Evolutionary conservation across 106 monocot genomes (phyloP), one percentile per base, ranked within the genome.

Genomic region (Platanthera guangdongensis): DNA sequence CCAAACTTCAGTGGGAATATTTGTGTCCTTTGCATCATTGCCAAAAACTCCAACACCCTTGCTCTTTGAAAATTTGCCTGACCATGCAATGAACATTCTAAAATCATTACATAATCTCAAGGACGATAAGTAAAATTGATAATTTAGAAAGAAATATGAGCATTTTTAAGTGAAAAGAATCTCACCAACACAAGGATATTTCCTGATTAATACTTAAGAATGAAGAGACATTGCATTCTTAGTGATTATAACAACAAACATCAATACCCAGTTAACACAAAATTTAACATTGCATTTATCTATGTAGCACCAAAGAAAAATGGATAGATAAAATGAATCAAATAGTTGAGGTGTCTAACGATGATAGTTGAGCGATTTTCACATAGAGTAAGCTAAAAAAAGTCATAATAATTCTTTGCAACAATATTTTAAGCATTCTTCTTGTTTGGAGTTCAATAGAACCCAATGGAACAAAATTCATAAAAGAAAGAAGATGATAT

Each of bases 21-120:
- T 83, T 73, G 96, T 91, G 70, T 86, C 89, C 65, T 97, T 93
- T 46, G 93, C 96, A 73, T 93, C 96, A 81, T 93, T 93, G 55
- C 96, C 96, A 93, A 97, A 97, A 59, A 97, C 89, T 59, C 96
- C 96, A 78, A 93, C 78, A 63, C 96, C 96, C 51, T 97, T 93
- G 57, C 93, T 97, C 80, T 97, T 97, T 2, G 96, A 97, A 47
- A 97, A 97, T 64, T 97, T 97, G 63, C 96, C 96, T 97, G 81
- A 57, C 83, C 13, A 76, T 32, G 45, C 73, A 16, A 74, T 18
- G 48, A 74, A 71, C 30, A 70, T 1, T 70, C 47, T 16, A 48
- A 39, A 39, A 10, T 8, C 32, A 63, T 21, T 7, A 8, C 22
- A 63, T 25, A 62, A 22, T 62, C 62, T 62, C 9, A 12, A 11